Conservation (phyloP, 352 stramenopile species). For the Phytopythium vexans region DNA sequence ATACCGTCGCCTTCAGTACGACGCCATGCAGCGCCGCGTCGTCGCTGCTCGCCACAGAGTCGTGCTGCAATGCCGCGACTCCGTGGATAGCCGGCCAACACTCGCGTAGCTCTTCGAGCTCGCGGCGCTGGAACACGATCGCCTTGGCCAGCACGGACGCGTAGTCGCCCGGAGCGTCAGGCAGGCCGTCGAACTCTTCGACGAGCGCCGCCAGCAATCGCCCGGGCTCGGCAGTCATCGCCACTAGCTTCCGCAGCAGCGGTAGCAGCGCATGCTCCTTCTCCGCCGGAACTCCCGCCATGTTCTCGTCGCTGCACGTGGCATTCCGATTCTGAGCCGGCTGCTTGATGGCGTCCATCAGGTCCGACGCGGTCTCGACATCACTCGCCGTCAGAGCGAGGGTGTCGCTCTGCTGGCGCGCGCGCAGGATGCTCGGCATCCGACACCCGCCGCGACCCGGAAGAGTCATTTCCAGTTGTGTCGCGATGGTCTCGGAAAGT, state of each 20-base stretch:
- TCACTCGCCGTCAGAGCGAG: constrained; percentile 15
- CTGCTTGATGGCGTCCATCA: constrained; percentile 3
- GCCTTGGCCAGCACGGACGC: constrained; percentile 31
- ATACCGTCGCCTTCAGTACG: constrained; percentile 54
- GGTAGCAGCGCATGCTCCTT: constrained; percentile 24
- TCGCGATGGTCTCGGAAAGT: constrained; percentile 12
- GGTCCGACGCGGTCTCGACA: neutral
- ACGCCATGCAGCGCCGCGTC: constrained; percentile 6
- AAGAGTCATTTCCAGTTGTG: constrained; percentile 54
- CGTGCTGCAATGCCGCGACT: constrained; percentile 7
- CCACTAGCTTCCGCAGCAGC: constrained; percentile 42
- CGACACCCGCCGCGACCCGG: constrained; percentile 37
- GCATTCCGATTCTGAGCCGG: neutral
- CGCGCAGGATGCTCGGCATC: constrained; percentile 3
- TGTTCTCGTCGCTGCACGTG: constrained; percentile 1
- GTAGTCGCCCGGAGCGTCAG: constrained; percentile 7
- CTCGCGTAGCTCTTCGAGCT: constrained; percentile 23
- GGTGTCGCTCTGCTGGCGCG: neutral
- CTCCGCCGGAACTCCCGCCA: constrained; percentile 2
- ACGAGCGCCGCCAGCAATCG: constrained; percentile 49
- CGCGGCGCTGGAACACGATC: constrained; percentile 24
- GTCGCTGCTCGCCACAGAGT: neutral
- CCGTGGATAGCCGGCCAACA: constrained; percentile 29
- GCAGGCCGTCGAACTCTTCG: constrained; percentile 10
- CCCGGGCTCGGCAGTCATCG: constrained; percentile 41